Evolutionary conservation across 441 rosid genomes (phyloP), one percentile per base, ranked within the genome.

Genomic region (Gossypium lobatum): DNA sequence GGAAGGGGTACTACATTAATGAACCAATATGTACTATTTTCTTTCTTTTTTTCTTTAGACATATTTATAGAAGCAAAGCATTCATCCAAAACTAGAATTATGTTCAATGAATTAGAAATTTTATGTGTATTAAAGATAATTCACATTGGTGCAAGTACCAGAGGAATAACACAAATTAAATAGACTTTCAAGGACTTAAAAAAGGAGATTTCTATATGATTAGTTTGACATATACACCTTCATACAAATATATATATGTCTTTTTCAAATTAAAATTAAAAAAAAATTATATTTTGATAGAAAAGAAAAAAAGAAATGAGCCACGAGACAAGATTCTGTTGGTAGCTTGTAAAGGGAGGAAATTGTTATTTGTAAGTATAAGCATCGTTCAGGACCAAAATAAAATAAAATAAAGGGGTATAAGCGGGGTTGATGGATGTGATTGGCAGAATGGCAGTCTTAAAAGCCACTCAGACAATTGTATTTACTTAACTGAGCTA

Each of bases 351-450:
- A 79, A 81, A 79, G 77, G 76, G 78, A 82, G 91, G 91, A 88
- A 87, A 85, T 86, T 85, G 93, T 83, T 89, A 79, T 82, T 89
- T 87, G 82, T 89, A 88, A 92, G 97, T 82, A 84, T 75, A 85
- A 80, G 86, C 92, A 87, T 88, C 84, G 76, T 79, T 64, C 39
- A 6, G 39, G 7, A 46, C 52, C 52, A 46, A 46, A 46, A 46
- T 1, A 42, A 42, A 42, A 11, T 10, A 31, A 34, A 34, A 34
- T 6, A 34, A 6, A 6, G 39, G 8, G 39, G 8, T 34, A 34
- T 6, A 34, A 34, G 39, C 39, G 1, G 1, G 39, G 39, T 34
- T 34, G 39, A 34, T 6, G 8, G 39, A 6, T 34, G 39, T 34
- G 39, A 34, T 34, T 34, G 39, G 39, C 39, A 34, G 39, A 34